Conservation (phyloP, 164 flowering plant genomes). For the Tinospora cordifolia region DNA sequence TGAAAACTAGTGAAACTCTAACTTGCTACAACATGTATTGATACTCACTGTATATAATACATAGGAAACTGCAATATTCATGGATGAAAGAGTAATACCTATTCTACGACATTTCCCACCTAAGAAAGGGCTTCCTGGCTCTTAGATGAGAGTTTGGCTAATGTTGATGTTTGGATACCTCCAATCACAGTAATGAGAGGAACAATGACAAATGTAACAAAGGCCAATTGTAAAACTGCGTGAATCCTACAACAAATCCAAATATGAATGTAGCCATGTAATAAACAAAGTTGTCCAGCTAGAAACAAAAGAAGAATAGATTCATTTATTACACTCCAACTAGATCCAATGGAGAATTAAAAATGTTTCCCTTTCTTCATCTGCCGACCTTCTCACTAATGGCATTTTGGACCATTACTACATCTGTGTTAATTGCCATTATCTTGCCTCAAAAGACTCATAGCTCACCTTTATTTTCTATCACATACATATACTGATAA, state of each 20-base stretch:
- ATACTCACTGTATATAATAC: too few relatives aligned
- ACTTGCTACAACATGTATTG: too few relatives aligned
- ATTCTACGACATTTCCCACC: slow-evolving; percentile 89
- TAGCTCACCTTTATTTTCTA: slow-evolving; percentile 46
- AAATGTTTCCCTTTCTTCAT: not conserved
- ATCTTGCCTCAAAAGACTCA: too few relatives aligned
- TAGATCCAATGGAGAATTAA: not conserved
- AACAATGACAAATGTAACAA: slow-evolving; percentile 87
- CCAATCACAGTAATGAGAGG: slow-evolving; percentile 94
- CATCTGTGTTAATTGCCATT: slow-evolving; percentile 90
- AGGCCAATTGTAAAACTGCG: slow-evolving; percentile 93
- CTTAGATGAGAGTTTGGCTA: slow-evolving; percentile 68
- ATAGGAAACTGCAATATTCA: too few relatives aligned
- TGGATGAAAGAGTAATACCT: too few relatives aligned
- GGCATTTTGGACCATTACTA: slow-evolving; percentile 93
- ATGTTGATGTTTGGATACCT: slow-evolving; percentile 62
- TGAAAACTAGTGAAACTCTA: too few relatives aligned
- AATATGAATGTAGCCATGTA: slow-evolving; percentile 92
- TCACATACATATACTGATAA: slow-evolving; percentile 34
- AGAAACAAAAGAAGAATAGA: slow-evolving; percentile 15
- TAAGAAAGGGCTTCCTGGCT: slow-evolving; percentile 81
- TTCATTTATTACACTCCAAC: slow-evolving; percentile 3
- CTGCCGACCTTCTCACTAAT: slow-evolving; percentile 99
- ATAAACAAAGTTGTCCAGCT: slow-evolving; percentile 94
- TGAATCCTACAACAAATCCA: slow-evolving; percentile 92